Conservation (phyloP, 2,329 filamentous ascomycete genomes). For the Emericellopsis cladophorae region DNA sequence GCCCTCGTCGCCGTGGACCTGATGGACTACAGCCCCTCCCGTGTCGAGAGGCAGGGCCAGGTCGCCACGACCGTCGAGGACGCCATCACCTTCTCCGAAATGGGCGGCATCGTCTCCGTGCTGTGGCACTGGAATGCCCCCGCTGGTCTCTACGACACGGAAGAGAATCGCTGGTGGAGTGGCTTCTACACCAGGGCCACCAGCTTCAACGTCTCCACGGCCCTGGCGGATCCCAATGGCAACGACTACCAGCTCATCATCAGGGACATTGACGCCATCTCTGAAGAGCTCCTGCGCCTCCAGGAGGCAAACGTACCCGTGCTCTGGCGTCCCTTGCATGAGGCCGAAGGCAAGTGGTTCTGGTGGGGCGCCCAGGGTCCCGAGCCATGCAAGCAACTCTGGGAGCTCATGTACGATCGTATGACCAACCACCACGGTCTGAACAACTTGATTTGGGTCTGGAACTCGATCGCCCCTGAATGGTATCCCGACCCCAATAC, state of each 20-base stretch:
- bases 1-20: constrained; percentile 31
- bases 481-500: constrained; percentile 34
- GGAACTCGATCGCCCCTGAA: constrained; percentile 28
- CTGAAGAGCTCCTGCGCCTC: constrained; percentile 29
- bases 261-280: constrained; percentile 34
- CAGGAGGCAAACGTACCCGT: constrained; percentile 29
- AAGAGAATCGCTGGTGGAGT: constrained; percentile 29
- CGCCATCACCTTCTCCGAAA: constrained; percentile 26
- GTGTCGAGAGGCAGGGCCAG: constrained; percentile 24
- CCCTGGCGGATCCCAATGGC: constrained; percentile 25
- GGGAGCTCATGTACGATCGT: constrained; percentile 26
- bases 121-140: constrained; percentile 37
- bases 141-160: constrained; percentile 30
- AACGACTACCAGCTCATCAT: constrained; percentile 33
- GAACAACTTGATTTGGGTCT: constrained; percentile 36
- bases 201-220: constrained; percentile 29
- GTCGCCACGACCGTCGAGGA: constrained; percentile 28
- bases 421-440: constrained; percentile 28
- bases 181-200: constrained; percentile 37
- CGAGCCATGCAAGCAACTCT: constrained; percentile 30
- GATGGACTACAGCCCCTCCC: constrained; percentile 34
- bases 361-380: constrained; percentile 38
- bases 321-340: constrained; percentile 33
- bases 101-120: constrained; percentile 32
- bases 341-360: constrained; percentile 37